These are phyloP conservation scores for Trametes pubescens DNA, from an alignment of 1,284 basidiomycete genomes.

Conservation along the genomic window DNA sequence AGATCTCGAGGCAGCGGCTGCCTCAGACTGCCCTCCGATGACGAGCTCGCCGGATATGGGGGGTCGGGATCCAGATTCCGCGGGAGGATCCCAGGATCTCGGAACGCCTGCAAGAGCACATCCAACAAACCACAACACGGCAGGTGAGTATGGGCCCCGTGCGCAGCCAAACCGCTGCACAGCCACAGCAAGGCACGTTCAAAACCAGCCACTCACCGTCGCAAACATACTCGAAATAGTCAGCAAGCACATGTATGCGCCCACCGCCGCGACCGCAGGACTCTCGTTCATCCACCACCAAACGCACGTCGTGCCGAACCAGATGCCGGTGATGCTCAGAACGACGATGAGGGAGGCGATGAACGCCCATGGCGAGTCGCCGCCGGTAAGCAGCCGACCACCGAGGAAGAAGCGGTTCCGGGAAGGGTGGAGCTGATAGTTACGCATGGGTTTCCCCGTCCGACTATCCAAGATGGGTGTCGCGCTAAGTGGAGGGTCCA, in stretches of 20 bases:
- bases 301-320: slow-evolving; percentile 85
- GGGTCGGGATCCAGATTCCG: slow-evolving; percentile 86
- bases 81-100: slow-evolving; percentile 92
- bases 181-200: slow-evolving; percentile 26
- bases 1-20: slow-evolving; percentile 84
- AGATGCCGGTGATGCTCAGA: slow-evolving; percentile 75
- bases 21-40: slow-evolving; percentile 66
- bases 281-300: slow-evolving; percentile 87
- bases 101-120: slow-evolving; percentile 63
- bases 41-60: slow-evolving; percentile 68
- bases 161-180: slow-evolving; percentile 24
- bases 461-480: slow-evolving; percentile 54
- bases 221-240: slow-evolving; percentile 80
- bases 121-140: slow-evolving; percentile 22
- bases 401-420: slow-evolving; percentile 78
- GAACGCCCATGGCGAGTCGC: slow-evolving; percentile 84
- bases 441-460: slow-evolving; percentile 54
- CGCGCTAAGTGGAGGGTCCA: slow-evolving; percentile 48
- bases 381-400: slow-evolving; percentile 83
- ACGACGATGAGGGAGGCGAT: slow-evolving; percentile 68
- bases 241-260: slow-evolving; percentile 80
- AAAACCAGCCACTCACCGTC: slow-evolving; percentile 59
- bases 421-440: slow-evolving; percentile 72
- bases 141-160: slow-evolving; percentile 20
- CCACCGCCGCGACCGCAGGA: slow-evolving; percentile 77